phyloP scores from a whole-genome alignment of 2,329 filamentous ascomycete species.

The Trichoderma pleuroti region DNA sequence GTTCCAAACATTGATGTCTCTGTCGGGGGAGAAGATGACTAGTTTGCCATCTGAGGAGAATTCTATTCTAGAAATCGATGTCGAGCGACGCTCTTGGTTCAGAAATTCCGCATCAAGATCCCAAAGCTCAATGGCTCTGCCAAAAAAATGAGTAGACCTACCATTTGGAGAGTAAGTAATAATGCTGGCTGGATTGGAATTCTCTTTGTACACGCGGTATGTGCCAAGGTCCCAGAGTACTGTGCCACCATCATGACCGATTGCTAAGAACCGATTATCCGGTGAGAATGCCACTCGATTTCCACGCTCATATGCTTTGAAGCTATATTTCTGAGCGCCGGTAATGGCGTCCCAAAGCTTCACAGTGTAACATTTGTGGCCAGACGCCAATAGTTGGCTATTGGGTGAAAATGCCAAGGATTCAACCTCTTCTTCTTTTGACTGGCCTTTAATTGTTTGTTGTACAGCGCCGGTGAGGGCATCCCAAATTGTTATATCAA shows the following conservation, averaged over 20 bases:
- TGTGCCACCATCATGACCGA: fast-evolving
- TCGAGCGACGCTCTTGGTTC: fast-evolving
- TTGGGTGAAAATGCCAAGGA: not conserved
- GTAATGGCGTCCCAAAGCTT: not conserved
- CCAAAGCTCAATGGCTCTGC: not conserved
- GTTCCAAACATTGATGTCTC: not conserved
- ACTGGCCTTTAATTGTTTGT: not conserved
- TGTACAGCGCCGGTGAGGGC: not conserved
- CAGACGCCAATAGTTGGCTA: not conserved
- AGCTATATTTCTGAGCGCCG: not conserved
- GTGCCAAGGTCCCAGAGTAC: not conserved
- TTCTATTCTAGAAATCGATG: not conserved
- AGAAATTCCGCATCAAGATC: not conserved
- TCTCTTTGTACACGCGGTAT: not conserved
- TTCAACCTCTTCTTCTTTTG: not conserved
- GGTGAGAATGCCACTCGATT: not conserved
- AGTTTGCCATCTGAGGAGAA: not conserved
- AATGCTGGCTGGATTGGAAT: not conserved
- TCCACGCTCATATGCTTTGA: not conserved
- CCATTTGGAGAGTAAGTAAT: not conserved
- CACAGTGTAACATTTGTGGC: not conserved
- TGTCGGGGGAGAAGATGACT: not conserved
- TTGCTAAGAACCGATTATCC: not conserved
- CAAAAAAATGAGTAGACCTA: not conserved
- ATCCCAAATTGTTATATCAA: not conserved